phyloP scores from a whole-genome alignment of 164 flowering plant species.

The Malania oleifera region DNA sequence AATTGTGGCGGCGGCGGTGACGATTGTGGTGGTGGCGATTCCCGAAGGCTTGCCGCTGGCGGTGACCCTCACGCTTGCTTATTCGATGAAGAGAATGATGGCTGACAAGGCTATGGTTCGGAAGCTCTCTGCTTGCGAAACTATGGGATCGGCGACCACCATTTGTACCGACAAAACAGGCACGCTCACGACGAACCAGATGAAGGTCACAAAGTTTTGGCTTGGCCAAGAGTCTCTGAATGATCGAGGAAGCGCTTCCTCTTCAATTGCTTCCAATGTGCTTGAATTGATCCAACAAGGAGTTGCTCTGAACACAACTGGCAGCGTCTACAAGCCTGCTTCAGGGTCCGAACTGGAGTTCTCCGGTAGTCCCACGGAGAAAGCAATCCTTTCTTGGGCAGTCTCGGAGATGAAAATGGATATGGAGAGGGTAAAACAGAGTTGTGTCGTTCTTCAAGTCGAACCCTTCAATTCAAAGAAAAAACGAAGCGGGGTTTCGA shows the following conservation, averaged over 20 bases:
- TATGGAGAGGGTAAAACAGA: not conserved
- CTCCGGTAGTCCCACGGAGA: conserved; percentile 1
- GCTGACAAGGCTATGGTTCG: conserved; percentile 29
- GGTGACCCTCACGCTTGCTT: conserved; percentile 30
- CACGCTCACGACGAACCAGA: conserved; percentile 47
- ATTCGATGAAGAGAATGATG: conserved; percentile 43
- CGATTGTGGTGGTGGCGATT: conserved; percentile 23
- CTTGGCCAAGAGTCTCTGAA: conserved; percentile 27
- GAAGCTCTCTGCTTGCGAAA: conserved; percentile 33
- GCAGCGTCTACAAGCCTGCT: not conserved
- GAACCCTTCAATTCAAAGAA: not conserved
- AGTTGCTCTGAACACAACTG: not conserved
- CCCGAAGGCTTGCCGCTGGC: conserved; percentile 35
- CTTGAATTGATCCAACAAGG: not conserved
- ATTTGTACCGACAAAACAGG: conserved; percentile 45
- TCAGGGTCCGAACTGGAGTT: not conserved
- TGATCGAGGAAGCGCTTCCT: conserved; percentile 5
- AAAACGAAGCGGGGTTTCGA: not conserved
- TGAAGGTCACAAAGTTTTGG: conserved; percentile 59
- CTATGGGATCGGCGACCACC: conserved; percentile 29
- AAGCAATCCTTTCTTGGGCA: not conserved
- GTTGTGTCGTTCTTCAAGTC: not conserved
- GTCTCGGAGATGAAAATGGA: not conserved
- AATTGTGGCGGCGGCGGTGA: conserved; percentile 26
- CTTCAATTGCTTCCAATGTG: conserved; percentile 11